Evolutionary conservation across 805 yeast genomes (phyloP).

Genomic region (Kodamaea leandrae): DNA sequence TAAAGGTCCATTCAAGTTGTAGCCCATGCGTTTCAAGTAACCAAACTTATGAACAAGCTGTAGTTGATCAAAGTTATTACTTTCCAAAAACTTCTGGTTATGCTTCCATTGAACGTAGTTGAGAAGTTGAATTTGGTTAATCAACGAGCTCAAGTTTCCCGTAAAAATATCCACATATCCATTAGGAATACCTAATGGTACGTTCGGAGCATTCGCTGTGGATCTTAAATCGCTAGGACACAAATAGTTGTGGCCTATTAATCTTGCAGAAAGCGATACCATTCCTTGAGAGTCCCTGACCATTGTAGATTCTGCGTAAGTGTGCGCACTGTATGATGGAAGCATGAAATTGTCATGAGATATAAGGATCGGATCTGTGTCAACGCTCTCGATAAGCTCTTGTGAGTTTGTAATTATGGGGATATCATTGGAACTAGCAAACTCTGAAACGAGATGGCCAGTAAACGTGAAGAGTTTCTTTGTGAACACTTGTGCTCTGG

Average conservation of each 20-base stretch:
- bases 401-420: slow-evolving; percentile 21
- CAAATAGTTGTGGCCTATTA: slow-evolving; percentile 35
- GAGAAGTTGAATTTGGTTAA: slow-evolving; percentile 41
- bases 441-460: slow-evolving; percentile 24
- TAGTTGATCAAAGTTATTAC: slow-evolving; percentile 8
- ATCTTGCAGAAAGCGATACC: slow-evolving; percentile 32
- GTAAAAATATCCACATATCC: slow-evolving; percentile 21
- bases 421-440: slow-evolving; percentile 16
- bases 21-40: slow-evolving; percentile 32
- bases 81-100: slow-evolving; percentile 10
- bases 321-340: slow-evolving; percentile 34
- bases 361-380: slow-evolving; percentile 20
- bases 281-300: slow-evolving; percentile 35
- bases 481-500: slow-evolving; percentile 22
- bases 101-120: slow-evolving; percentile 22
- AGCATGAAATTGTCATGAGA: slow-evolving; percentile 34
- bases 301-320: slow-evolving; percentile 36
- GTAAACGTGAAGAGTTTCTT: slow-evolving; percentile 27
- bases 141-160: slow-evolving; percentile 23
- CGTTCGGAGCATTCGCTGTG: slow-evolving; percentile 12
- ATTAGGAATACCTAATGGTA: slow-evolving; percentile 26
- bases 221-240: slow-evolving; percentile 13
- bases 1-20: slow-evolving; percentile 34
- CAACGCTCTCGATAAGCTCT: slow-evolving; percentile 17
- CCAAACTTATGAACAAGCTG: slow-evolving; percentile 17